A percentile compares a stretch with the other conserved stretches of the same genome.
Conservation (phyloP, 257 asterid genomes). For the Nicotiana tabacum region DNA sequence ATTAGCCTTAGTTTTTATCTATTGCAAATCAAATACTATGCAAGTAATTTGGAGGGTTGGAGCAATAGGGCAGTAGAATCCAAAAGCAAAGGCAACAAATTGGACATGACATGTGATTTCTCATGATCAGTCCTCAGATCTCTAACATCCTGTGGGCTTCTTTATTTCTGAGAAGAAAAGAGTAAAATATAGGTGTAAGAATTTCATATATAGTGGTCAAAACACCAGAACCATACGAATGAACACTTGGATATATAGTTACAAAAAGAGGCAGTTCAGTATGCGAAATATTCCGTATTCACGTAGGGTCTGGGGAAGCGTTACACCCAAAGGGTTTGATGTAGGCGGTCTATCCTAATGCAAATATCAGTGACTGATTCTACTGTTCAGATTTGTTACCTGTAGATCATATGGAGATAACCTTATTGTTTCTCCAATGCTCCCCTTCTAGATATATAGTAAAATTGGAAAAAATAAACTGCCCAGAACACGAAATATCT, state of each 20-base stretch:
- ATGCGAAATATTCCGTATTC: too few species aligned
- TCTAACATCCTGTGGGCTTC: conserved; percentile 11
- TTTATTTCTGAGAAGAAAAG: not conserved
- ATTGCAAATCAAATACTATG: too few species aligned
- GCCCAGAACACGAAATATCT: too few species aligned
- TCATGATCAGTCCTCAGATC: conserved; percentile 6
- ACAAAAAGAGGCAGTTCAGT: too few species aligned
- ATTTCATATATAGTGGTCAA: not conserved
- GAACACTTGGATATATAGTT: not conserved
- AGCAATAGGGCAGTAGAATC: too few species aligned
- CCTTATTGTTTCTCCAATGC: too few species aligned
- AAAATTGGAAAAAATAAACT: not conserved
- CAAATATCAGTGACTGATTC: fast-evolving
- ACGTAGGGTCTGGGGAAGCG: fast-evolving
- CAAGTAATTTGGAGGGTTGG: too few species aligned
- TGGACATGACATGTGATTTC: conserved; percentile 17
- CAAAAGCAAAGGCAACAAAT: too few species aligned
- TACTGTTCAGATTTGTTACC: fast-evolving
- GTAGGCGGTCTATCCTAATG: fast-evolving
- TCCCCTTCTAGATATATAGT: too few species aligned
- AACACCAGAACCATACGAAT: not conserved
- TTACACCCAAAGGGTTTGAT: too few species aligned
- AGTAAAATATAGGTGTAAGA: not conserved
- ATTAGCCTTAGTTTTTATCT: too few species aligned
- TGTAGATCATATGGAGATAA: too few species aligned